Base-by-base conservation (phyloP, 768 basidiomycete species). In the Stropharia rugosoannulata region DNA sequence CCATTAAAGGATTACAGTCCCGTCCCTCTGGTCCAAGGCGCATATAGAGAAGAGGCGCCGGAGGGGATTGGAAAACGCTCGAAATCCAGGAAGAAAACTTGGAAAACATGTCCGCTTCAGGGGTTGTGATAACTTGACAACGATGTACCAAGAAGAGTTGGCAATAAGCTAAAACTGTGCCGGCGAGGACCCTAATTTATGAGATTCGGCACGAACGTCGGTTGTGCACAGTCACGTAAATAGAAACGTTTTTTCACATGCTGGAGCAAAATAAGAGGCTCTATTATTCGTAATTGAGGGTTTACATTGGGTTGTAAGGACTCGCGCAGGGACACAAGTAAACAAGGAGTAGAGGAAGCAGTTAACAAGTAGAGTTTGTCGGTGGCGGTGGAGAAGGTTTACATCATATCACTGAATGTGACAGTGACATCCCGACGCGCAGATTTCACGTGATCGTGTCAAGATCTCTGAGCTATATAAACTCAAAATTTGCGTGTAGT, bases 1-100 rank as follows among this genome's bases (percentile, higher is more conserved):
- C 89, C 89, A 91, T 89, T 19, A 87, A 68, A 18, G 86, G 79
- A 66, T 90, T 90, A 29, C 75, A 67, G 15, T 74, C 56, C 43
- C 63, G 68, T 6, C 68, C 72, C 19, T 80, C 74, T 16, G 84
- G 83, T 3, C 82, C 80, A 35, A 89, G 74, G 39, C 76, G 78
- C 89, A 90, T 90, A 52, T 72, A 72, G 32, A 76, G 70, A 35
- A 90, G 69, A 8, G 86, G 71, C 5, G 62, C 45, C 22, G 60
- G 56, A 16, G 60, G 61, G 40, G 55, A 38, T 27, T 56, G 45
- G 42, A 61, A 54, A 16, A 55, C 58, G 18, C 52, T 53, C 42
- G 59, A 64, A 25, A 74, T 45, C 66, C 73, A 73, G 54, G 57
- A 45, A 56, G 63, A 70, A 49, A 74, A 51, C 57, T 58, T 62